A percentile compares a stretch with the other conserved stretches of the same genome.
Conservation (phyloP, 1,284 basidiomycete species). For the Ustilago hordei region DNA sequence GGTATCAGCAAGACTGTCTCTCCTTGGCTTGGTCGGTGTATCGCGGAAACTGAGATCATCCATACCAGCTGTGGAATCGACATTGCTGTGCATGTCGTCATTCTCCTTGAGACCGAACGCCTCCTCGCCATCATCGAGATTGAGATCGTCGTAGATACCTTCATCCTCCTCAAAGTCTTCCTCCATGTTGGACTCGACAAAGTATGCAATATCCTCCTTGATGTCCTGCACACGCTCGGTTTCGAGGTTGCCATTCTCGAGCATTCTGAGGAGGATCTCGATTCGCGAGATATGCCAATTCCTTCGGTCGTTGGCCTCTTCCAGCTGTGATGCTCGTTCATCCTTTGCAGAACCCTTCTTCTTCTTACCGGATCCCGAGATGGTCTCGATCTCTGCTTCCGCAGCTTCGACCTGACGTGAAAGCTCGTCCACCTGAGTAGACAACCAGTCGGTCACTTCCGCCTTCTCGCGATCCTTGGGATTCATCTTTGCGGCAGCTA, state of each 20-base stretch:
- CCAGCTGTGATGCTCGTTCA: slow-evolving; percentile 84
- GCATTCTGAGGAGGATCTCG: slow-evolving; percentile 90
- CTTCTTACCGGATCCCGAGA: slow-evolving; percentile 83
- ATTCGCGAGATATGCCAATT: slow-evolving; percentile 94
- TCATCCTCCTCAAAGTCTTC: slow-evolving; percentile 98
- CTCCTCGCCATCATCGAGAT: slow-evolving; percentile 90
- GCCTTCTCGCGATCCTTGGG: slow-evolving; percentile 96
- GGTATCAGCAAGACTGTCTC: slow-evolving; percentile 72
- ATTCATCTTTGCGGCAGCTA: slow-evolving; percentile 91
- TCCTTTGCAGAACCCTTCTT: slow-evolving; percentile 75
- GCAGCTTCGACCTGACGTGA: slow-evolving; percentile 91
- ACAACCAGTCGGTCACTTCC: slow-evolving; percentile 78
- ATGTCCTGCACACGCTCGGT: slow-evolving; percentile 84
- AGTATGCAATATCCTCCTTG: slow-evolving; percentile 96
- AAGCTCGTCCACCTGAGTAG: slow-evolving; percentile 82
- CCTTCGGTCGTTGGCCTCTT: slow-evolving; percentile 89
- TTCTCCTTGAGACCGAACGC: slow-evolving; percentile 71
- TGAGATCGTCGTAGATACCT: slow-evolving; percentile 97
- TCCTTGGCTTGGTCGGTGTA: slow-evolving; percentile 41
- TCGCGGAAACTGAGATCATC: slow-evolving; percentile 65
- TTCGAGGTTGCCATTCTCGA: slow-evolving; percentile 91
- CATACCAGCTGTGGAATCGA: slow-evolving; percentile 72
- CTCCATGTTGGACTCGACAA: slow-evolving; percentile 94
- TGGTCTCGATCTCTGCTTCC: slow-evolving; percentile 94
- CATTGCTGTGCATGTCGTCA: slow-evolving; percentile 75